phyloP scores from a whole-genome alignment of 2,329 filamentous ascomycete species.

The Pseudocercospora cruenta region DNA sequence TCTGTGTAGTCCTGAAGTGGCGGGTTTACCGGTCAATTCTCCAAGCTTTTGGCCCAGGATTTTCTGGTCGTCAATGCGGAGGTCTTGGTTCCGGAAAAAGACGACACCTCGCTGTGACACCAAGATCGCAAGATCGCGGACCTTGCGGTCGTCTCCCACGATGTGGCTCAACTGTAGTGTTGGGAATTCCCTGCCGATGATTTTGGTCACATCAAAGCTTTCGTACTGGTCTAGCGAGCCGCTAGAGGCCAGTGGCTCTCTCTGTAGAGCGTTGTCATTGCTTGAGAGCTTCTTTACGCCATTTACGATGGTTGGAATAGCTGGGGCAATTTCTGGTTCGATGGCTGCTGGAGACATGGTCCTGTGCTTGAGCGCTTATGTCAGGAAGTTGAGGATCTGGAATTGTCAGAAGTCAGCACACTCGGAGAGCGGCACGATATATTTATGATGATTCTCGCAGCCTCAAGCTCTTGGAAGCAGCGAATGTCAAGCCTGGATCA shows the following conservation, averaged over 20 bases:
- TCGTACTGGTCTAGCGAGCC: constrained; percentile 50
- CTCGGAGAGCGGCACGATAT: no score
- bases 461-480: neutral
- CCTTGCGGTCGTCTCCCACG: constrained; percentile 42
- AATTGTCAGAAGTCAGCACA: neutral
- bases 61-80: constrained; percentile 67
- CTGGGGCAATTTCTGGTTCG: neutral
- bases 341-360: neutral
- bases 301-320: neutral
- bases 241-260: constrained; percentile 33
- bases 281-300: constrained; percentile 11
- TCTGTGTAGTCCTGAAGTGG: constrained; percentile 62
- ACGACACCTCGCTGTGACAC: constrained; percentile 72
- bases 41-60: constrained; percentile 64
- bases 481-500: neutral
- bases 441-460: no score
- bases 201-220: constrained; percentile 55
- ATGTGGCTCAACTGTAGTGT: constrained; percentile 42
- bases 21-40: constrained; percentile 61
- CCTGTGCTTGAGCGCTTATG: neutral
- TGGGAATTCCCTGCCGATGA: constrained; percentile 56
- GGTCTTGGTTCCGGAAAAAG: constrained; percentile 61
- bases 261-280: neutral
- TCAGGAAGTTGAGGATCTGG: no score
- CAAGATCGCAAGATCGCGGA: constrained; percentile 57